These are phyloP conservation scores for Talaromyces thailandensis DNA, from an alignment of 495 filamentous ascomycete genomes.

Conservation along the genomic window DNA sequence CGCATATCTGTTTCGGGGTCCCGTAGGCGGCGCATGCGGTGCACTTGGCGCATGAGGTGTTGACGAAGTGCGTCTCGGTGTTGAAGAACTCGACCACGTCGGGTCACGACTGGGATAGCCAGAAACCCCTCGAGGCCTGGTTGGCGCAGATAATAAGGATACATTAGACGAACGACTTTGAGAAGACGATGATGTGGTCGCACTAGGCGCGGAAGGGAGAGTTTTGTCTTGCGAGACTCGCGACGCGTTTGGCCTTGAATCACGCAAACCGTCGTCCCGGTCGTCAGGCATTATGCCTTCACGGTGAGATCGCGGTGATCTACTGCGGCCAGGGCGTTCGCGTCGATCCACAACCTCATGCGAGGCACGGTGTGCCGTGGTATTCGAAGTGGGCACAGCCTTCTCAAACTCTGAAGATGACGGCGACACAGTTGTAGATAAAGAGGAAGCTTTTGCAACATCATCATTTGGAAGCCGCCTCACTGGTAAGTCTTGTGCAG, in stretches of 20 bases:
- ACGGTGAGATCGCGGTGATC: neutral
- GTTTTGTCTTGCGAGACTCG: slow-evolving; percentile 22
- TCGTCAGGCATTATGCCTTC: neutral
- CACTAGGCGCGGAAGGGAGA: slow-evolving; percentile 18
- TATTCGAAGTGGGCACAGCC: neutral
- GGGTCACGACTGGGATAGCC: slow-evolving; percentile 19
- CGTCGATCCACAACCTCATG: neutral
- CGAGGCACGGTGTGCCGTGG: neutral
- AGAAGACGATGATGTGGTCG: slow-evolving; percentile 35
- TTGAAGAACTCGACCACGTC: slow-evolving; percentile 25
- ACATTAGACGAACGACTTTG: slow-evolving; percentile 40
- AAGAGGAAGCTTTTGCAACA: neutral
- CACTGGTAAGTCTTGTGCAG: slow-evolving; percentile 9
- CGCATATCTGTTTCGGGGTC: slow-evolving; percentile 31
- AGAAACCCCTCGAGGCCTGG: slow-evolving; percentile 44
- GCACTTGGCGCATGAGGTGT: slow-evolving; percentile 4
- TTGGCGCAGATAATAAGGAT: slow-evolving; percentile 49
- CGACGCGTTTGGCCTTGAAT: neutral
- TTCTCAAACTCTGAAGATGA: neutral
- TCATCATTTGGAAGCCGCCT: slow-evolving; percentile 3
- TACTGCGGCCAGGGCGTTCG: neutral
- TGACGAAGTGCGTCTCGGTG: slow-evolving; percentile 28
- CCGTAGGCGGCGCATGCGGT: slow-evolving; percentile 28
- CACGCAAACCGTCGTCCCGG: neutral
- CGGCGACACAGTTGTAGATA: neutral